Percentiles rank a stretch among this genome's conserved stretches.
phyloP scores from a whole-genome alignment of 352 stramenopile species.

The Globisporangium rhizosaccharum region DNA sequence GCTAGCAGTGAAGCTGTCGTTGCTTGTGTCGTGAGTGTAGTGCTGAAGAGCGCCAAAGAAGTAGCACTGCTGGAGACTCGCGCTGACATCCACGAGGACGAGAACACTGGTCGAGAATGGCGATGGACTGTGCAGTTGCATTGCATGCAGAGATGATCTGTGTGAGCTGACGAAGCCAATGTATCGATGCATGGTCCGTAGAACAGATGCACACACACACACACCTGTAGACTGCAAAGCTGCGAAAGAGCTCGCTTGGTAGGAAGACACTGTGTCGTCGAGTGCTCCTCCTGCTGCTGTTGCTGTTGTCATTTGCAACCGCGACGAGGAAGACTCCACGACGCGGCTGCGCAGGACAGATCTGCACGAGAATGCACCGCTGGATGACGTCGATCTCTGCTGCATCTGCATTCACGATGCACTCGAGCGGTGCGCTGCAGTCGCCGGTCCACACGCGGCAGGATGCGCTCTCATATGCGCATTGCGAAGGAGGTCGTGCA shows the following conservation, averaged over 20 bases:
- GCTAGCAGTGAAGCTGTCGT: neutral
- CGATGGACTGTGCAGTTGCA: conserved; percentile 28
- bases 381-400: conserved; percentile 19
- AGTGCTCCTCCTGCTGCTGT: neutral
- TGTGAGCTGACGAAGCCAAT: neutral
- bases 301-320: neutral
- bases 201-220: neutral
- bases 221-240: conserved; percentile 40
- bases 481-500: too few relatives aligned
- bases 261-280: conserved; percentile 23
- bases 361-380: conserved; percentile 6
- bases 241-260: conserved; percentile 19
- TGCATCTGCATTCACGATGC: conserved; percentile 24
- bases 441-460: conserved; percentile 45
- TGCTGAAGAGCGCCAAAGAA: conserved; percentile 34
- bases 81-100: conserved; percentile 37
- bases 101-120: conserved; percentile 48
- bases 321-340: conserved; percentile 7
- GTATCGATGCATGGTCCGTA: neutral
- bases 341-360: neutral
- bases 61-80: conserved; percentile 40
- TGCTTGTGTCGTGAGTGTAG: neutral
- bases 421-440: conserved; percentile 17
- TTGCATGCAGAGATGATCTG: neutral
- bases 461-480: conserved; percentile 25